Evolutionary conservation across 2,329 filamentous ascomycete genomes (phyloP), one percentile per base, ranked within the genome.

Genomic region (Colletotrichum horii): DNA sequence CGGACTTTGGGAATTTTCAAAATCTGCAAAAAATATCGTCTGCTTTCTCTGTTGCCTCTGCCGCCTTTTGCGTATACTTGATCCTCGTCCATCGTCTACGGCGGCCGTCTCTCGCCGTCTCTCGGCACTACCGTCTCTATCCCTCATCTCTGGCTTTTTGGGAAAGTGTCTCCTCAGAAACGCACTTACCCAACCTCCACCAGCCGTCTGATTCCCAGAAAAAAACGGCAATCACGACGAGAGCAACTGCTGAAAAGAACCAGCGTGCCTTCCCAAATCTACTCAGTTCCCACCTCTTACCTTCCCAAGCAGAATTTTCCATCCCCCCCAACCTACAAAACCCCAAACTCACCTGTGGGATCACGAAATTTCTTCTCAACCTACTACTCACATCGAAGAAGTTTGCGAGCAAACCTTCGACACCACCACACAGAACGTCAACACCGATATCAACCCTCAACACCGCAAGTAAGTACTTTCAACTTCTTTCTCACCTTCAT

Each of bases 221-320:
- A 16, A 24, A 28, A 66, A 32, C 28, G 34, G 19, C 28, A 66
- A n/a, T 24, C 19, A 4, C n/a, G 16, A 30, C n/a, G 9, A 28
- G 56, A 55, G 38, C n/a, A 22, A 26, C 61, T 38, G n/a, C 60
- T 28, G 1, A 4, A 4, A 28, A 64, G 43, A 16, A 34, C 34
- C 26, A 30, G 30, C 43, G 28, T 66, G 38, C 65, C 43, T 36
- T 66, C 65, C 43, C 15, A 36, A 56, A 34, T 55, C 26, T 52
- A 3, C n/a, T 34, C 61, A 16, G 12, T 19, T 7, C 28, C 28
- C 24, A 28, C 4, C 43, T 34, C 32, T 15, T n/a, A 48, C 61
- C 26, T 66, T 19, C 24, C 8, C n/a, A 28, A 7, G 7, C 19
- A 26, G 28, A 26, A 15, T 48, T 26, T 55, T 14, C 38, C 7